Conservation (phyloP, 2,329 filamentous ascomycete species). For the Drechslerella dactyloides region DNA sequence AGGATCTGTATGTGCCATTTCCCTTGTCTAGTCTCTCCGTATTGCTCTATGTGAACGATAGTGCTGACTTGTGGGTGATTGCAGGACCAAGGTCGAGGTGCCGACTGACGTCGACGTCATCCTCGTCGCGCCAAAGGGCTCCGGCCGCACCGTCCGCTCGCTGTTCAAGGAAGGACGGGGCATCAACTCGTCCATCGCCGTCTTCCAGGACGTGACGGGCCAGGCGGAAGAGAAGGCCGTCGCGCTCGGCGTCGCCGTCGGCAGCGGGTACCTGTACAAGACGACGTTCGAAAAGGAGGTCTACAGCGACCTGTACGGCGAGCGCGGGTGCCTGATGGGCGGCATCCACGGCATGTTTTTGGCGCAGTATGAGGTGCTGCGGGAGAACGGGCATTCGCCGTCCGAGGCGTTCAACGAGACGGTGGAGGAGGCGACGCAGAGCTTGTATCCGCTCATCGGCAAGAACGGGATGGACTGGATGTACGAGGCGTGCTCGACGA, state of each 20-base stretch:
- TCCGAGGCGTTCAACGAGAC: slow-evolving; percentile 99
- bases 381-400: slow-evolving; percentile 95
- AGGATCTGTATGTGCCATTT: slow-evolving; percentile 68
- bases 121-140: slow-evolving; percentile 98
- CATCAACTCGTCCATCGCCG: slow-evolving; percentile 99
- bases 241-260: slow-evolving; percentile 94
- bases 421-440: slow-evolving; percentile 98
- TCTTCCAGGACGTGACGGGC: slow-evolving; percentile 97
- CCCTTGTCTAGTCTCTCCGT: not conserved
- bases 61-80: slow-evolving; percentile 9
- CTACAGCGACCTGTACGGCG: slow-evolving; percentile 98
- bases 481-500: slow-evolving; percentile 99
- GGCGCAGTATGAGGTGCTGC: slow-evolving; percentile 99
- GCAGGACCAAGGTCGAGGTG: slow-evolving; percentile 88
- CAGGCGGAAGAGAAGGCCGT: slow-evolving; percentile 98
- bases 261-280: slow-evolving; percentile 97
- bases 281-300: slow-evolving; percentile 99
- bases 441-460: slow-evolving; percentile 95
- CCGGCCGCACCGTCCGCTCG: slow-evolving; percentile 95
- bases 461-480: slow-evolving; percentile 99
- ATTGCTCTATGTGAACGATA: not conserved
- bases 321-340: slow-evolving; percentile 99
- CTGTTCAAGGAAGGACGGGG: slow-evolving; percentile 99
- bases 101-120: slow-evolving; percentile 97
- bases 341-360: slow-evolving; percentile 99